Evolutionary conservation across 2,329 filamentous ascomycete genomes (phyloP), one percentile per base, ranked within the genome.

Genomic region (Camptophora hylomeconis): DNA sequence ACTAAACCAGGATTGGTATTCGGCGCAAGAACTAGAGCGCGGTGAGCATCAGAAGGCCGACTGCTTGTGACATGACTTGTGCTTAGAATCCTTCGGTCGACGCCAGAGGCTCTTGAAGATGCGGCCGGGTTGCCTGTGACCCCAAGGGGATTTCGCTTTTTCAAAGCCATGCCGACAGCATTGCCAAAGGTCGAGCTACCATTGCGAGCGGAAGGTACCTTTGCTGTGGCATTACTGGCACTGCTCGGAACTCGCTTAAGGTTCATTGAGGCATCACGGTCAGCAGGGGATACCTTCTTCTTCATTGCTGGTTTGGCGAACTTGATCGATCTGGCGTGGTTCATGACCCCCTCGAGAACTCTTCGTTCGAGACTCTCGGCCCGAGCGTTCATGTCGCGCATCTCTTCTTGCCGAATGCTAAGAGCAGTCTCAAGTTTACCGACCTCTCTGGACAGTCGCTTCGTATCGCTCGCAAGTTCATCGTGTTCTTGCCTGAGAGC

Each of bases 321-420:
- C 23, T 89, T 80, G 33, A 95, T 69, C 5, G 50, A 53, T 25
- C 87, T 79, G 12, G 87, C 94, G 51, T 95, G 87, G 45, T 95
- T 86, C 59, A 98, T 92, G 38, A 95, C 82, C 15, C 87, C 86
- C 41, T 95, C 87, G 17, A 98, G 61, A 42, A 98, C 93, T 15
- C 89, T 76, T 29, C 86, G 80, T 58, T 98, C 89, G 14, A 98
- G 65, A 3, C 74, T 72, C 51, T 94, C 84, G 3, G 87, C 89
- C 38, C 87, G 80, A 7, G 69, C 63, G 51, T 95, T 87, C 80
- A 98, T 94, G 15, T 80, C 69, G 24, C 82, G 74, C 35, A 98
- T 72, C 57, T 95, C 89, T 43, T 95, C 87, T 24, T 82, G 79
- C 31, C 89, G 79, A 32, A 95, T 75, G 11, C 78, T 73, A 17